These are phyloP conservation scores for Cryptococcus sp. DNA, from an alignment of 1,284 basidiomycete genomes.

Conservation along the genomic window DNA sequence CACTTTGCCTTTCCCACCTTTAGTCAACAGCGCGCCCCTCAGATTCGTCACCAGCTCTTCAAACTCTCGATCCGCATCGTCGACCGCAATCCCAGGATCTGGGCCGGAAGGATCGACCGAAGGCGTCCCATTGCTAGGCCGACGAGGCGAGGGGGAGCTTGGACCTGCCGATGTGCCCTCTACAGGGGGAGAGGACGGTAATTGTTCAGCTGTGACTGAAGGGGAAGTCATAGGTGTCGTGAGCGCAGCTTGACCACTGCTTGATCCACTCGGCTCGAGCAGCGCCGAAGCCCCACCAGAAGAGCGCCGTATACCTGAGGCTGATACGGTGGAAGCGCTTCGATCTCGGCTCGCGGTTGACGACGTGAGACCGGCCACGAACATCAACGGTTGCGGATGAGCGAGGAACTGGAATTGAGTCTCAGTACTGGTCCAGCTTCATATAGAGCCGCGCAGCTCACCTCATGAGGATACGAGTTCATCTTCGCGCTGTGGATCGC, in stretches of 20 bases:
- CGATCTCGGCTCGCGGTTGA: slow-evolving; percentile 14
- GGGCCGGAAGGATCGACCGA: neutral
- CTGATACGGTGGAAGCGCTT: slow-evolving; percentile 18
- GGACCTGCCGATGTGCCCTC: neutral
- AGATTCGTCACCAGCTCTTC: slow-evolving; percentile 63
- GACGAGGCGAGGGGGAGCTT: no score
- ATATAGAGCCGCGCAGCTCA: slow-evolving; percentile 42
- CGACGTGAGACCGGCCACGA: slow-evolving; percentile 77
- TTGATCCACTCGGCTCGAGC: slow-evolving; percentile 6
- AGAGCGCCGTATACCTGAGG: slow-evolving; percentile 1
- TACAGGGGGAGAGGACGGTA: slow-evolving; percentile 9
- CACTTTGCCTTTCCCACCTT: slow-evolving; percentile 58
- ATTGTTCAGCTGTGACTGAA: slow-evolving; percentile 2
- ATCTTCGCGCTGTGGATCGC: slow-evolving; percentile 53
- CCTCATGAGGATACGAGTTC: slow-evolving; percentile 86
- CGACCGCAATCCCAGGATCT: neutral
- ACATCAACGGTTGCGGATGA: slow-evolving; percentile 88
- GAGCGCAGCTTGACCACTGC: slow-evolving; percentile 56
- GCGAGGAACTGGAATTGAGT: slow-evolving; percentile 59
- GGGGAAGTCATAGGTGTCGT: slow-evolving; percentile 37
- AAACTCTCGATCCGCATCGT: slow-evolving; percentile 44
- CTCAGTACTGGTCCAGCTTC: neutral
- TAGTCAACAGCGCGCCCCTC: slow-evolving; percentile 63
- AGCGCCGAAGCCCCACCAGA: slow-evolving; percentile 12
- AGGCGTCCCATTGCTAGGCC: neutral